A percentile compares a stretch with the other conserved stretches of the same genome.
These are phyloP conservation scores for Dipodascus albidus DNA, from an alignment of 805 yeast genomes.

Conservation along the genomic window DNA sequence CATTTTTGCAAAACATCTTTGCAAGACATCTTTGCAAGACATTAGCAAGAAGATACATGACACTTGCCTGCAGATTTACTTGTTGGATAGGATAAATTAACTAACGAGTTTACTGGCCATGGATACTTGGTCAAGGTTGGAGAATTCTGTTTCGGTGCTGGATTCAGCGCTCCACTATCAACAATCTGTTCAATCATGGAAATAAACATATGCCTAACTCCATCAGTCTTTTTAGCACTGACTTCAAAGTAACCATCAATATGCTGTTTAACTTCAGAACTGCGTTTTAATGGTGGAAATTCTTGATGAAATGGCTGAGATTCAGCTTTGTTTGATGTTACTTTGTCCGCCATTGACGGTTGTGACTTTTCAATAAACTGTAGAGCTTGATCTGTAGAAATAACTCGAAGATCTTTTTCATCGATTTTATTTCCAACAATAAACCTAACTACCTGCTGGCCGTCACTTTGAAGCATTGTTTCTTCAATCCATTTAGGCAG, in stretches of 20 bases:
- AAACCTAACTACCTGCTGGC: conserved; percentile 27
- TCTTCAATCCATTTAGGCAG: conserved; percentile 34
- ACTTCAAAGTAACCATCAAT: conserved; percentile 36
- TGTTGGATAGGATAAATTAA: conserved; percentile 20
- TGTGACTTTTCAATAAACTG: conserved; percentile 17
- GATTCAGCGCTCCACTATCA: conserved; percentile 29
- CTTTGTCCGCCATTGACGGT: not conserved
- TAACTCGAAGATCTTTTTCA: conserved; percentile 24
- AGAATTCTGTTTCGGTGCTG: not conserved
- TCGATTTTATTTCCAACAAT: conserved; percentile 35
- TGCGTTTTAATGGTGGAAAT: not conserved
- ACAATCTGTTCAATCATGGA: conserved; percentile 31
- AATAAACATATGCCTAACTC: conserved; percentile 30
- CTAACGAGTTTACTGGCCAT: conserved; percentile 7
- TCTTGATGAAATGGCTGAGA: not conserved
- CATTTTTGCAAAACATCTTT: no score
- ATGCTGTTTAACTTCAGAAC: not conserved
- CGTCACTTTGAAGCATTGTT: conserved; percentile 16
- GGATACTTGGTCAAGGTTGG: not conserved
- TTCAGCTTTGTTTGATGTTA: not conserved
- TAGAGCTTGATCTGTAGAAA: conserved; percentile 30
- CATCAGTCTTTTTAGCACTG: conserved; percentile 26
- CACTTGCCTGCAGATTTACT: conserved; percentile 8
- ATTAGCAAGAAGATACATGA: not conserved
- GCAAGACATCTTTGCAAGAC: no score